Evolutionary conservation across 1,284 basidiomycete genomes (phyloP).

Genomic region (Ceratobasidium theobromae): DNA sequence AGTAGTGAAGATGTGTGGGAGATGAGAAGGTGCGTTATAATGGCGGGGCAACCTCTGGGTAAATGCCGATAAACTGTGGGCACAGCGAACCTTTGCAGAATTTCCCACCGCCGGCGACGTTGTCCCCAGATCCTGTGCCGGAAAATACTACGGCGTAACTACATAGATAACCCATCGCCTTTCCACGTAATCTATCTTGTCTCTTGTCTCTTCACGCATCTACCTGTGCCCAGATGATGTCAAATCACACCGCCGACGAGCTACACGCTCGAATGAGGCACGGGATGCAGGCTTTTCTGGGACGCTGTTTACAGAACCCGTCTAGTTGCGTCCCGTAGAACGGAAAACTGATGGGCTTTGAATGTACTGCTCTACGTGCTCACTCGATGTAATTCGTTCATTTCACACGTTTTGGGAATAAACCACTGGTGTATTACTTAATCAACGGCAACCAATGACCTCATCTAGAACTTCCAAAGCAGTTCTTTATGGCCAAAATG

Average conservation of each 20-base stretch:
- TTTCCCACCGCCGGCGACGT: constrained; percentile 16
- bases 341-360: constrained; percentile 31
- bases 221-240: constrained; percentile 25
- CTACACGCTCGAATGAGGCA: constrained; percentile 27
- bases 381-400: too few relatives aligned
- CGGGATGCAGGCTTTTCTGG: constrained; percentile 16
- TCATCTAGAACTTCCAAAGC: background rate
- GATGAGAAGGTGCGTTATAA: constrained; percentile 63
- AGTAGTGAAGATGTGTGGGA: constrained; percentile 97
- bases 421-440: background rate
- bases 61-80: background rate
- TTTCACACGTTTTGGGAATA: too few relatives aligned
- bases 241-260: constrained; percentile 31
- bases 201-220: background rate
- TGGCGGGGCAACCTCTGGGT: background rate
- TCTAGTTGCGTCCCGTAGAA: constrained; percentile 16
- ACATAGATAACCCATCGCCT: background rate
- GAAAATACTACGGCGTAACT: constrained; percentile 22
- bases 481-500: too few relatives aligned
- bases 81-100: constrained; percentile 20
- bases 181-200: constrained; percentile 12
- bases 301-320: constrained; percentile 30
- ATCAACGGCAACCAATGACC: too few relatives aligned
- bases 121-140: constrained; percentile 12
- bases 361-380: constrained; percentile 5